Percentiles rank a stretch among this genome's conserved stretches.
phyloP scores from a whole-genome alignment of 768 basidiomycete species.

The Gloeophyllum trabeum region DNA sequence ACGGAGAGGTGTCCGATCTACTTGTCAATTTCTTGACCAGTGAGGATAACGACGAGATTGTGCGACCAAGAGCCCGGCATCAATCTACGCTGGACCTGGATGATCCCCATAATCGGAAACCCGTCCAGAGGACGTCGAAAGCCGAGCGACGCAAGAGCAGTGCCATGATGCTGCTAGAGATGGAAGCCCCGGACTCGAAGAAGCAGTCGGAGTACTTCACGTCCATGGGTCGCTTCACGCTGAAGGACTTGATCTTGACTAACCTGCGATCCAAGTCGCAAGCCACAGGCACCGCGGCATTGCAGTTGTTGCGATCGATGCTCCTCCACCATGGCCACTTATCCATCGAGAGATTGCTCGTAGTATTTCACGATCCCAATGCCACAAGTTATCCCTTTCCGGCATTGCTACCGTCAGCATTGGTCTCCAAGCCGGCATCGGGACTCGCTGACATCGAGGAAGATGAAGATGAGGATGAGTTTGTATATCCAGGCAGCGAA shows the following conservation, averaged over 20 bases:
- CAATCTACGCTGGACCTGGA: constrained; percentile 31
- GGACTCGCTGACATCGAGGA: constrained; percentile 11
- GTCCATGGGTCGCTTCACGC: constrained; percentile 78
- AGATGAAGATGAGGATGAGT: constrained; percentile 41
- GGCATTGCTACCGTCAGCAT: constrained; percentile 7
- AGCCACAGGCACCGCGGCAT: constrained; percentile 59
- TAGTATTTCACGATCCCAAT: constrained; percentile 54
- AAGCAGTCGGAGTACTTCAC: constrained; percentile 76
- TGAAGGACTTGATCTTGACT: constrained; percentile 79
- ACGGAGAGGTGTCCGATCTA: constrained; percentile 56
- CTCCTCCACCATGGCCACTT: constrained; percentile 57
- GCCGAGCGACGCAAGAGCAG: constrained; percentile 66
- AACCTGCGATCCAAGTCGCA: constrained; percentile 63
- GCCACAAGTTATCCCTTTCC: constrained; percentile 72
- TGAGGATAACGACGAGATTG: constrained; percentile 69
- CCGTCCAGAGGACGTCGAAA: constrained; percentile 19
- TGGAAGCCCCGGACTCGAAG: constrained; percentile 66
- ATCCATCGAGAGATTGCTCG: constrained; percentile 55
- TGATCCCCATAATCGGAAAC: constrained; percentile 20
- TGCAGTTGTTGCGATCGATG: constrained; percentile 74
- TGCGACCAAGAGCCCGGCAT: constrained; percentile 30
- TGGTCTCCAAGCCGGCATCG: not conserved
- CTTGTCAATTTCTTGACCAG: constrained; percentile 74
- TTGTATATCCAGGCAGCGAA: constrained; percentile 32
- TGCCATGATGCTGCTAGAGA: constrained; percentile 83